Base-by-base conservation (phyloP, 2,329 filamentous ascomycete species). In the Fusarium guadeloupense region DNA sequence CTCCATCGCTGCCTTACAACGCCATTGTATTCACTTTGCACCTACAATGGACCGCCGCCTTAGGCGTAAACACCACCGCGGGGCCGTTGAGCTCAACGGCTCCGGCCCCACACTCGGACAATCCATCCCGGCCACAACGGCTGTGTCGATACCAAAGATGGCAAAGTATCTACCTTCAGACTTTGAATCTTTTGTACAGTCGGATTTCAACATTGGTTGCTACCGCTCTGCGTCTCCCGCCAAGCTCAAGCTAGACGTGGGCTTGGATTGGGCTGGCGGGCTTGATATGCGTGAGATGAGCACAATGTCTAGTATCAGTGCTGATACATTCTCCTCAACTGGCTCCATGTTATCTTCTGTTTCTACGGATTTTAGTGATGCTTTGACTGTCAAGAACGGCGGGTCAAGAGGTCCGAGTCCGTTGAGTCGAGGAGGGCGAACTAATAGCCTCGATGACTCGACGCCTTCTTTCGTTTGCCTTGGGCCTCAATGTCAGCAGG, bases 321-420 rank as follows among this genome's bases (percentile, higher is more conserved):
- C 60, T 25, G 65, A 71, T 31, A 71, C 68, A 0, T 64, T 67
- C 2, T 74, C 72, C 1, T 74, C 74, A 5, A 62, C 65, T 4
- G 69, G 70, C 9, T 74, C 72, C 4, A 64, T 70, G 4, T 33
- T 71, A 6, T 76, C 74, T 0, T 69, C 73, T 2, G 55, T 72
- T 1, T 67, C 67, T n/a, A 74, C 71, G 5, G 73, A 74, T 6
- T 34, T 53, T 1, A 62, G 66, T 16, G 71, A 73, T 38, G 48
- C 62, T 31, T 35, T 68, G 12, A 67, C 54, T 8, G 39, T 58
- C 12, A 46, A 52, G 12, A 64, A 35, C 41, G 46, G 28, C 40
- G 47, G 23, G 19, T 69, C 71, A 4, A 61, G 63, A n/a, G 66
- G 61, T 2, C 67, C 67, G 1, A 74, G 71, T 47, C 71, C 71